Evolutionary conservation across 305 asterid genomes (phyloP), one percentile per base, ranked within the genome.

Genomic region (Fraxinus paxiana): DNA sequence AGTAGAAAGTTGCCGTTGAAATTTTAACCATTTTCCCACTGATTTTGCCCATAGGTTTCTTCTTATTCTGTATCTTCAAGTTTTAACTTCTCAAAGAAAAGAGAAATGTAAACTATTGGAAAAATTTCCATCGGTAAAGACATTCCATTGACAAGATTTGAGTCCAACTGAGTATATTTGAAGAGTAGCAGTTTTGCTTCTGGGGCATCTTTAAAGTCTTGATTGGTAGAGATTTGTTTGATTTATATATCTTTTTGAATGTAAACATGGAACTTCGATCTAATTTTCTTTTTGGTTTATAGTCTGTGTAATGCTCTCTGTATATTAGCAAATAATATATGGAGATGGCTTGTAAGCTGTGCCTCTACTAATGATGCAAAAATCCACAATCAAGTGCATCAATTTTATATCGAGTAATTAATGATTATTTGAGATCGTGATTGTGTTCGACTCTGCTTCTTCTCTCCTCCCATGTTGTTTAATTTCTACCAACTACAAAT

Each of bases 1-100:
- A 83, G 75, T 31, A 86, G 72, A 77, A 38, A 75, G 73, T 46
- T 75, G 67, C 35, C n/a, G 6, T 43, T 12, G 41, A n/a, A 37
- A 75, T 43, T 75, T 13, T 31, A 46, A 0, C 59, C 35, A 75
- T n/a, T 74, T 69, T 69, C 43, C 74, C 9, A 15, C 43, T 69
- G 41, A 15, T 69, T 70, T 70, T 1, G 24, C 75, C 38, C 75
- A 2, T 31, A 31, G 75, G 12, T 15, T 70, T 70, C 75, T 30
- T 69, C 43, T 69, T 30, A 30, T 28, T 31, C 74, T 0, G 5
- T 0, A 69, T 6, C 22, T 69, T 69, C 41, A 31, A 69, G 2
- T 30, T 31, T 31, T 15, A 13, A 12, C 22, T 30, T 28, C 38
- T 69, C 38, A 1, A 13, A 31, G 41, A 12, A 30, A 67, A 13